Base-by-base conservation (phyloP, 768 basidiomycete species). In the Rhodotorula kratochvilovae region DNA sequence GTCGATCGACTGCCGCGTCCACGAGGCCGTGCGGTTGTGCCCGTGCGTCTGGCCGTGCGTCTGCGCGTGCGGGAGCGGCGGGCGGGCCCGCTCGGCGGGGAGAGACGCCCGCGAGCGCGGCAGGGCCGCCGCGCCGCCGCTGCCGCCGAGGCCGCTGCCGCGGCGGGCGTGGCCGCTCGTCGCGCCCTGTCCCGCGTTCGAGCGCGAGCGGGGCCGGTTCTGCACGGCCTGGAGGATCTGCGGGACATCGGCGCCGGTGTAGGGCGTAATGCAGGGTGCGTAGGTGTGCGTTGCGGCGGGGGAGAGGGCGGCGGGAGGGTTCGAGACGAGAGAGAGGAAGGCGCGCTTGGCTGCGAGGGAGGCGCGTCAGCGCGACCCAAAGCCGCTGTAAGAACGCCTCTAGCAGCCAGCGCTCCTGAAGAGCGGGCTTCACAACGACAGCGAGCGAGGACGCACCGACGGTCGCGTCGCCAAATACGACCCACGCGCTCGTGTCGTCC, bases 241-340 rank as follows among this genome's bases (percentile, higher is more conserved):
- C 78, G 93, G 90, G 13, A 93, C 94, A 81, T 99, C 95, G 54
- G 92, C 86, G 3, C 92, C 92, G 80, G 94, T 94, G 82, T 98
- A 99, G 3, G 96, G 93, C 76, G 85, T 86, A 81, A 99, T 90
- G 66, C 12, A 39, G 12, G 69, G 66, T 19, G 70, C 67, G 63
- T 68, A 57, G 15, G 55, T 63, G n/a, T 57, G 43, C 13, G 59
- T 50, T 12, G 21, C 29, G 23, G 55, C 56, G 29, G 68, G 65
- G 29, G 64, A 63, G 36, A 74, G 72, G 21, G 63, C 29, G 27
- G 66, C 56, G 89, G 92, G 70, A 89, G 92, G 78, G 86, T 87
- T 36, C 90, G 91, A 55, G 78, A 98, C 84, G 53, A 92, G 88
- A 67, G 88, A 86, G 50, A 99, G 89, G 83, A 97, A 99, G 67